Evolutionary conservation across 2,329 filamentous ascomycete species (phyloP).

Genomic region (Ascochyta rabiei): DNA sequence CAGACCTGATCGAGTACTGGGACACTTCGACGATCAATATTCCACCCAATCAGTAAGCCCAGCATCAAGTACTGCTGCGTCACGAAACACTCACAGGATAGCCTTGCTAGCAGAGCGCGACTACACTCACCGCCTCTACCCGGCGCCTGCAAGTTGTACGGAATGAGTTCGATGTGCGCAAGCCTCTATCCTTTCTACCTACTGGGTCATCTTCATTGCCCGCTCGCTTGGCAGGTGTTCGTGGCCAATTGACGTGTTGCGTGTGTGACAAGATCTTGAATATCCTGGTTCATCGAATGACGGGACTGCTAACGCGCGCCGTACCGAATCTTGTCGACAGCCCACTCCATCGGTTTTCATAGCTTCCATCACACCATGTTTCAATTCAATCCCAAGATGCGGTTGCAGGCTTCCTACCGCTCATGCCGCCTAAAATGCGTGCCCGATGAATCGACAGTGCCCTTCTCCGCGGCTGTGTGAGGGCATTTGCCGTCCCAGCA

Average conservation of each 20-base stretch:
- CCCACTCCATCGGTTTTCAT: conserved; percentile 2
- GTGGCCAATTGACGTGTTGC: background rate
- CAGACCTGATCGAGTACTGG: background rate
- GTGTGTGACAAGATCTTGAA: background rate
- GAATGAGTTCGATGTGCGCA: conserved; percentile 4
- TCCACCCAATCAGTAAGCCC: background rate
- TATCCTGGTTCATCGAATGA: conserved; percentile 6
- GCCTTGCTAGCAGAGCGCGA: conserved; percentile 10
- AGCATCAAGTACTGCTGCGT: conserved; percentile 1
- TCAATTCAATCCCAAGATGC: background rate
- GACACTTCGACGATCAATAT: background rate
- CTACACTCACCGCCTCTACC: conserved; percentile 11
- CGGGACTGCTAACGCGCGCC: conserved; percentile 10
- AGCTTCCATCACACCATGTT: background rate
- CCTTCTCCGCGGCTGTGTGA: background rate
- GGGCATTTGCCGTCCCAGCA: conserved; percentile 10
- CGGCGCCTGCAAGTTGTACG: conserved; percentile 6
- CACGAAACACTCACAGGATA: conserved; percentile 8
- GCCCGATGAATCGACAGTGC: background rate
- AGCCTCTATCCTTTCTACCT: conserved; percentile 1
- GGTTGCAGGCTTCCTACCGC: conserved; percentile 3
- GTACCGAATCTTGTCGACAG: conserved; percentile 7
- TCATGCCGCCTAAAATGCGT: background rate
- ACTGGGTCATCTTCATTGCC: background rate
- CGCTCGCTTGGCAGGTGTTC: background rate